Conservation (phyloP, 2,329 filamentous ascomycete species). For the Pezicula rhizophila region DNA sequence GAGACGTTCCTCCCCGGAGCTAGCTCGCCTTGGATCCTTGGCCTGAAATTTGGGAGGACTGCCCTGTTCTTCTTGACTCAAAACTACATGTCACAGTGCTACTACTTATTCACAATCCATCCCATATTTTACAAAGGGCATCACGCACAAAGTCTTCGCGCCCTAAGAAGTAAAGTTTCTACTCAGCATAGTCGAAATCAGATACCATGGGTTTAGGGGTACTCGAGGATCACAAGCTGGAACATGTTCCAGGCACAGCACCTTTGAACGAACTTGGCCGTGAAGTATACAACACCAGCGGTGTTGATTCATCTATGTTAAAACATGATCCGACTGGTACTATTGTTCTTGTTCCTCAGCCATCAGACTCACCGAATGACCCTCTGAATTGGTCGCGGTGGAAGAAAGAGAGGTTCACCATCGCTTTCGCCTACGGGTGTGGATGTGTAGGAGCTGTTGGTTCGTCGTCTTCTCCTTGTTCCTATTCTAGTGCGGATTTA, state of each 20-base stretch:
- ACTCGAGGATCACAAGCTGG: constrained; percentile 18
- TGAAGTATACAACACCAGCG: constrained; percentile 24
- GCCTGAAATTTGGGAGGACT: too few species aligned
- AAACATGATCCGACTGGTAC: constrained; percentile 33
- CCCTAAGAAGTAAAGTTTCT: too few species aligned
- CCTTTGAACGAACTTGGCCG: constrained; percentile 27
- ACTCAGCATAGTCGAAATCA: too few species aligned
- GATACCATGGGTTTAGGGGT: constrained; percentile 17
- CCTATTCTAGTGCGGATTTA: not conserved
- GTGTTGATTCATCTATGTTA: constrained; percentile 18
- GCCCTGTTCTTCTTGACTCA: too few species aligned
- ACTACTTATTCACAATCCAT: too few species aligned
- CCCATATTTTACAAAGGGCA: too few species aligned
- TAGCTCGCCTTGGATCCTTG: too few species aligned
- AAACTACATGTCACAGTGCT: too few species aligned
- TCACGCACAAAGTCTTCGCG: too few species aligned
- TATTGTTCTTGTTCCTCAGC: constrained; percentile 45
- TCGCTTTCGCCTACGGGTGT: constrained; percentile 33
- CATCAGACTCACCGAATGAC: constrained; percentile 45
- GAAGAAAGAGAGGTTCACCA: constrained; percentile 32
- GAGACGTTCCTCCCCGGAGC: too few species aligned
- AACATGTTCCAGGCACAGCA: constrained; percentile 19
- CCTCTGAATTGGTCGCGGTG: constrained; percentile 41
- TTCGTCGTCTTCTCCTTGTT: not conserved
- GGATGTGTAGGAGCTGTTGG: constrained; percentile 34